Conservation (phyloP, 176 grass and related monocot genomes). For the Bromus sterilis region DNA sequence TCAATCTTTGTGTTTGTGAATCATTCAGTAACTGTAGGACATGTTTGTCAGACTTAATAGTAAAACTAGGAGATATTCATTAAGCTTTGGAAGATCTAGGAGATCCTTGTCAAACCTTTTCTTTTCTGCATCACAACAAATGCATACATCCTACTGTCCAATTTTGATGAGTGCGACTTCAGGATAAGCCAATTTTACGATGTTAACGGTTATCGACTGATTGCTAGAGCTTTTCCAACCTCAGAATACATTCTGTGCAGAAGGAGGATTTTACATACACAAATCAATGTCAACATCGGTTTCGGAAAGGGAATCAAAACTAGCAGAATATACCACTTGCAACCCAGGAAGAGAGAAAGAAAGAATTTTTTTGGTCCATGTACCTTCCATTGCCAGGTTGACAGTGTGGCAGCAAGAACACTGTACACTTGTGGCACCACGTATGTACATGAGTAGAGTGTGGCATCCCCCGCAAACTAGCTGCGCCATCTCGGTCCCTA, state of each 20-base stretch:
- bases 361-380: background rate
- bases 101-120: conserved; percentile 13
- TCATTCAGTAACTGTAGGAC: background rate
- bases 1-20: background rate
- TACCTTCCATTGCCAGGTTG: conserved; percentile 94
- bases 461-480: conserved; percentile 96
- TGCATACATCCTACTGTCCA: background rate
- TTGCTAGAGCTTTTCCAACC: background rate
- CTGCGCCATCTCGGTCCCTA: conserved; percentile 97
- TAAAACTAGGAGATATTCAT: conserved; percentile 16
- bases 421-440: conserved; percentile 85
- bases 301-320: conserved; percentile 24
- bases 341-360: background rate
- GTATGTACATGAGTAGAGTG: conserved; percentile 97
- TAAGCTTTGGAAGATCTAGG: background rate
- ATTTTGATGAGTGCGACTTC: conserved; percentile 25
- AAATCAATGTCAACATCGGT: background rate
- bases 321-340: conserved; percentile 17
- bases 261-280: background rate
- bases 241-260: conserved; percentile 7
- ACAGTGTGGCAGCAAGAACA: conserved; percentile 98
- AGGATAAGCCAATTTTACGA: conserved; percentile 19
- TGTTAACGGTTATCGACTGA: conserved; percentile 16
- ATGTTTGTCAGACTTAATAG: background rate
- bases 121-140: conserved; percentile 26